Conservation (phyloP, 768 basidiomycete species). For the Xerocomellus amylosporus region DNA sequence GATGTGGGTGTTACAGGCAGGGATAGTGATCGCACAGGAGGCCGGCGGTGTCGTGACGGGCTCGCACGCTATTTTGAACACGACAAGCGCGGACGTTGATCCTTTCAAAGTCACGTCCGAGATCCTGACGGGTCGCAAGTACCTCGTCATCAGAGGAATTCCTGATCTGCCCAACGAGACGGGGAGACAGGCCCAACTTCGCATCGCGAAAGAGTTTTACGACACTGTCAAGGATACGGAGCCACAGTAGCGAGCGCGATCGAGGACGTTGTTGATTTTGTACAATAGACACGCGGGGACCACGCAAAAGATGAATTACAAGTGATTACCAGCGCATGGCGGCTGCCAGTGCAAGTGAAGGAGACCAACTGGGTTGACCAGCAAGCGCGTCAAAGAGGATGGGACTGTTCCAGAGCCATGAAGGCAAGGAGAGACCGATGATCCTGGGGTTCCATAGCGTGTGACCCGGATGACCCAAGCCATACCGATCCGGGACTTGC, state of each 20-base stretch:
- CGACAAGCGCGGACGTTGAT: conserved; percentile 29
- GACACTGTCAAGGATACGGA: conserved; percentile 72
- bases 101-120: conserved; percentile 68
- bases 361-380: too few relatives aligned
- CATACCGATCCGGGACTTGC: too few relatives aligned
- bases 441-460: too few relatives aligned
- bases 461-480: too few relatives aligned
- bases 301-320: too few relatives aligned
- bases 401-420: too few relatives aligned
- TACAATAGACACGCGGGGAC: too few relatives aligned
- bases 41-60: conserved; percentile 82
- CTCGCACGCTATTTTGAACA: conserved; percentile 47
- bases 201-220: conserved; percentile 84
- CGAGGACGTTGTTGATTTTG: too few relatives aligned
- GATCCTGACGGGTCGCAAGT: conserved; percentile 75
- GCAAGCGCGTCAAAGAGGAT: too few relatives aligned
- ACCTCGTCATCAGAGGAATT: conserved; percentile 72
- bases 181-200: conserved; percentile 66
- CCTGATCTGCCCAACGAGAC: conserved; percentile 62
- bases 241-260: conserved; percentile 37
- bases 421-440: too few relatives aligned
- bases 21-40: conserved; percentile 87
- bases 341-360: too few relatives aligned
- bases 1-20: conserved; percentile 49
- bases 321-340: too few relatives aligned